Base-by-base conservation (phyloP, 1,139 yeast genomes). In the Lodderomyces metapsilosis region DNA sequence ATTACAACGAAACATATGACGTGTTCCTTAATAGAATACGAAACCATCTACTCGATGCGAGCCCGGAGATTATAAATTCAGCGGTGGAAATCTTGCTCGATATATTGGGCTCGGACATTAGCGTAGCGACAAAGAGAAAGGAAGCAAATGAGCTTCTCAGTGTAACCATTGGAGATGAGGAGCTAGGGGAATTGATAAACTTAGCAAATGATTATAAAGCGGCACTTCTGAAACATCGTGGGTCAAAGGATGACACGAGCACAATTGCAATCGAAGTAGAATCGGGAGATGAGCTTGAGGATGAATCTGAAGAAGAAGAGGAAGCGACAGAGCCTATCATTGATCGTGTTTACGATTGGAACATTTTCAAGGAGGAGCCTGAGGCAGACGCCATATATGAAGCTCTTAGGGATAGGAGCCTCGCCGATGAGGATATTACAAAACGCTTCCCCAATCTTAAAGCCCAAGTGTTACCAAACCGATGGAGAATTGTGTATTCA, bases 21-120 rank as follows among this genome's bases (percentile, higher is more conserved):
- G 48, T 57, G 39, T 59, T 68, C 25, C 56, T 65, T 51, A 52
- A 61, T 3, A 59, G 58, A 42, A 58, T 66, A 7, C 58, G 62
- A 28, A 45, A 43, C 6, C 51, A 48, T 35, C 49, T 68, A 23
- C 62, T 72, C 1, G 78, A 72, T 43, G 57, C 71, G 13, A 58
- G 67, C 34, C 76, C 70, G 43, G 72, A 65, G 31, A 68, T 68
- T n/a, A 62, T 71, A n/a, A 53, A 69, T 37, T 76, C 83, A 0
- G 74, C 80, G 9, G 80, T 94, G 1, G 97, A 89, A 56, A 68
- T 84, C 5, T 58, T 85, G 0, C 59, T 89, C 34, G 83, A 78
- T 46, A 62, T 75, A 0, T 58, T 89, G 44, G 84, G 83, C 53
- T 72, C 71, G 41, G 82, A 73, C 7, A 32, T 46, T 12, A 33